Percentiles rank a stretch among this genome's conserved stretches.
phyloP scores from a whole-genome alignment of 1,284 basidiomycete species.

The Rhizoctonia solani region DNA sequence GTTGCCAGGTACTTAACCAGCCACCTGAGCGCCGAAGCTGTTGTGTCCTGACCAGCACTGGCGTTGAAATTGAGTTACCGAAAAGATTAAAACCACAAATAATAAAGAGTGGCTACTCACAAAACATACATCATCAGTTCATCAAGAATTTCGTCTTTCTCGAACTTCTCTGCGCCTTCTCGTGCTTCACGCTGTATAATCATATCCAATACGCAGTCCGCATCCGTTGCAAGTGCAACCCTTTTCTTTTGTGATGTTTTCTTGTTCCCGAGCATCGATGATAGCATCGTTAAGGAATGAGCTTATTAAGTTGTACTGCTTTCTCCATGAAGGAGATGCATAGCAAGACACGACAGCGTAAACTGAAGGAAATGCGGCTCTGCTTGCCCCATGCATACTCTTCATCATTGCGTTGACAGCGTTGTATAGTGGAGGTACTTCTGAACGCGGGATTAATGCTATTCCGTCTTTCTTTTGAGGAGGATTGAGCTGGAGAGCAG shows the following conservation, averaged over 20 bases:
- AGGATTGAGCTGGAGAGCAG: neutral
- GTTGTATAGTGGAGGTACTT: neutral
- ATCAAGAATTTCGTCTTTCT: neutral
- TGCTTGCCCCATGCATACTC: neutral
- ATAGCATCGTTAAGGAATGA: neutral
- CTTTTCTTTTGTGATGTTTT: neutral
- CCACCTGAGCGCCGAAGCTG: conserved; percentile 4
- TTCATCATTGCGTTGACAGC: conserved; percentile 8
- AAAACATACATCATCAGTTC: conserved; percentile 22
- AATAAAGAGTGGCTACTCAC: neutral
- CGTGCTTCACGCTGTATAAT: conserved; percentile 8
- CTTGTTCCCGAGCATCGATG: neutral
- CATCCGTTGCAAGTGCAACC: conserved; percentile 1
- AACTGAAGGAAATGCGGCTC: neutral
- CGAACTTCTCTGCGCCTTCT: conserved; percentile 1
- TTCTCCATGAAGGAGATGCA: conserved; percentile 4
- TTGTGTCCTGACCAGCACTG: conserved; percentile 19
- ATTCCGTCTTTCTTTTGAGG: neutral
- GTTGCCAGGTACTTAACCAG: conserved; percentile 1
- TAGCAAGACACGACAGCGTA: neutral
- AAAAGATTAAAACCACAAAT: neutral
- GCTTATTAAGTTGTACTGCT: neutral
- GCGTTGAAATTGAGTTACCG: neutral
- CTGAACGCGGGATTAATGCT: neutral
- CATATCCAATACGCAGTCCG: conserved; percentile 29